Evolutionary conservation across 2,329 filamentous ascomycete species (phyloP), one percentile per base, ranked within the genome.

Genomic region (Alternaria gansuensis): DNA sequence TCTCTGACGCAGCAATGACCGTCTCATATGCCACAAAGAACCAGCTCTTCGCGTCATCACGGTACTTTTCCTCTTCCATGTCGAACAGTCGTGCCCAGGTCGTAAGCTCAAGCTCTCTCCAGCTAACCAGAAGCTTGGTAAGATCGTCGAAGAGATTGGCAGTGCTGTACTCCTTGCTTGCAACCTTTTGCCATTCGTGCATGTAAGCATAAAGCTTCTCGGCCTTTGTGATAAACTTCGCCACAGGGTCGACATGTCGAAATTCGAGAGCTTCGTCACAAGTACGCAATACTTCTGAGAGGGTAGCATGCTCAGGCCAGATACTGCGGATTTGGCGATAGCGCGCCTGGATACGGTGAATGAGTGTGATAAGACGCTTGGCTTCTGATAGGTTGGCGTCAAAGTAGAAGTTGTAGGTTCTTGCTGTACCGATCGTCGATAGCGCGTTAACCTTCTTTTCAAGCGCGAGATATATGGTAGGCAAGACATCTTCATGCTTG

Each of bases 1-100:
- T 84, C 53, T 91, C 82, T 0, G 93, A 90, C 9, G 88, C 89
- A 3, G 88, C 89, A 66, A 99, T 85, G 40, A 96, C 87, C 4
- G 90, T 92, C 77, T 98, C 92, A 71, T 97, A 99, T 1, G 94
- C 93, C 59, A 98, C 85, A 69, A 97, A 99, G 89, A 93, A 99
- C 95, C 95, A 99, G 14, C 90, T 89, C 68, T 88, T 89, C 2
- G 94, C 93, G 71, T 92, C 89, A 48, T 91, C 85, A 23, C 88
- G 82, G 68, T 89, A 93, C 69, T 90, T 92, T 52, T 86, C 83
- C 36, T 88, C 84, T 76, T 99, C 95, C 75, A 91, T 87, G 66
- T 97, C 92, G 60, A 99, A 90, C 3, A 99, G 79, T 40, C 89
- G 90, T 34, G 91, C 88, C 95, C 95, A 99, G 0, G 94, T 97